Evolutionary conservation across 164 flowering plant genomes (phyloP).

Genomic region (Aristolochia contorta): DNA sequence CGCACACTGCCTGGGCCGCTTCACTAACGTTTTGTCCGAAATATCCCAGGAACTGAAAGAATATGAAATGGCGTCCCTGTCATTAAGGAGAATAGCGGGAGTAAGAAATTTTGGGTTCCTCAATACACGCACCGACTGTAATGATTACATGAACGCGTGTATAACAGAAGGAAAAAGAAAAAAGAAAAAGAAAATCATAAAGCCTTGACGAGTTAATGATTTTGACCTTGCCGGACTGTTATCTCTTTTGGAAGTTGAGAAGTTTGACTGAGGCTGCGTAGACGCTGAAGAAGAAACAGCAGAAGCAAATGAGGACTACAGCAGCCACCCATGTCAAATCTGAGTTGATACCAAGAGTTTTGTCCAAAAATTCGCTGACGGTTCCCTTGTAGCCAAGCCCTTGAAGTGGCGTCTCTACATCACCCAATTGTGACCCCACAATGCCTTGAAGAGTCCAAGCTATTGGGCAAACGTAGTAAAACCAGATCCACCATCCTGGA

Average conservation of each 20-base stretch:
- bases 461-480: constrained; percentile 67
- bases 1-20: too few relatives aligned
- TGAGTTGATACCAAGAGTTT: constrained; percentile 38
- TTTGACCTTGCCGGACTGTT: not conserved
- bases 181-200: too few relatives aligned
- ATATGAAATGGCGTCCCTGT: too few relatives aligned
- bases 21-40: too few relatives aligned
- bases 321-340: constrained; percentile 43
- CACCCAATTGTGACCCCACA: constrained; percentile 72
- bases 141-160: too few relatives aligned
- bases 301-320: constrained; percentile 41
- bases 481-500: constrained; percentile 92
- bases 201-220: too few relatives aligned
- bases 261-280: constrained; percentile 60
- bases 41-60: too few relatives aligned
- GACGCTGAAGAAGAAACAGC: constrained; percentile 40
- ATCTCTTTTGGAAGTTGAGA: constrained; percentile 71
- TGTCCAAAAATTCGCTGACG: constrained; percentile 49
- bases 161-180: too few relatives aligned
- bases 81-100: too few relatives aligned
- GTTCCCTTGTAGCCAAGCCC: constrained; percentile 58
- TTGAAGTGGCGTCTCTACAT: constrained; percentile 38
- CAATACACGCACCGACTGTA: too few relatives aligned
- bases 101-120: too few relatives aligned
- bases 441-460: constrained; percentile 77